These are phyloP conservation scores for Lentinus polychrous DNA, from an alignment of 1,284 basidiomycete species.

Conservation along the genomic window DNA sequence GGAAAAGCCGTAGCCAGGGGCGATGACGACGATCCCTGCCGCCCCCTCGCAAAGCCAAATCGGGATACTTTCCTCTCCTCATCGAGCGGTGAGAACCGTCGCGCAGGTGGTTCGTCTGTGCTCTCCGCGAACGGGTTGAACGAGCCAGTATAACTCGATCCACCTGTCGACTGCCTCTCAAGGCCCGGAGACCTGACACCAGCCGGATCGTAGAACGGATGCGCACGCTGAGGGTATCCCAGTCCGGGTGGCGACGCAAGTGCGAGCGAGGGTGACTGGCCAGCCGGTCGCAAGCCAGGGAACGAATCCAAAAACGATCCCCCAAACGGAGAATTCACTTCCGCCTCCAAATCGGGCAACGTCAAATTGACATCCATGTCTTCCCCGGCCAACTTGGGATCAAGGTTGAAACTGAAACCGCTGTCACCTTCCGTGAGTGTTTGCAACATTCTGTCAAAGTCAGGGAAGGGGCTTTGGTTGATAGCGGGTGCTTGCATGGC, in stretches of 20 bases:
- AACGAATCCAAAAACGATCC: slow-evolving; percentile 63
- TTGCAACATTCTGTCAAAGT: slow-evolving; percentile 76
- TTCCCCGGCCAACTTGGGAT: slow-evolving; percentile 61
- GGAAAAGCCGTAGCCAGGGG: slow-evolving; percentile 55
- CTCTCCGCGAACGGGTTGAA: slow-evolving; percentile 68
- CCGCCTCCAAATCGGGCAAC: slow-evolving; percentile 48
- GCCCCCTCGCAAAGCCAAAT: slow-evolving; percentile 77
- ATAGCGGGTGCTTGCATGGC: slow-evolving; percentile 30
- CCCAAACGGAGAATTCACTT: slow-evolving; percentile 46
- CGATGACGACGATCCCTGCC: slow-evolving; percentile 58
- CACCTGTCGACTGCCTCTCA: slow-evolving; percentile 40
- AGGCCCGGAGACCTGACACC: slow-evolving; percentile 29
- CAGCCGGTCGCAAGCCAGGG: slow-evolving; percentile 42
- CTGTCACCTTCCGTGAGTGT: slow-evolving; percentile 53
- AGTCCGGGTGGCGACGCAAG: slow-evolving; percentile 46
- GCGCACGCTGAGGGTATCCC: slow-evolving; percentile 35
- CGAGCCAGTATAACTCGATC: slow-evolving; percentile 58
- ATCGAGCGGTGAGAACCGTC: slow-evolving; percentile 37
- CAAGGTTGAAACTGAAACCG: slow-evolving; percentile 78
- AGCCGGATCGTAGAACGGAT: slow-evolving; percentile 48
- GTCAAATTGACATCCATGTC: slow-evolving; percentile 34
- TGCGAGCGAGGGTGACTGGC: slow-evolving; percentile 26
- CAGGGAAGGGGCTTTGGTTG: slow-evolving; percentile 77
- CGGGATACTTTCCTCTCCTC: slow-evolving; percentile 75
- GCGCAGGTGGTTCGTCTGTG: slow-evolving; percentile 32